phyloP scores from a whole-genome alignment of 495 filamentous ascomycete species.

The Corynascus novoguineensis region DNA sequence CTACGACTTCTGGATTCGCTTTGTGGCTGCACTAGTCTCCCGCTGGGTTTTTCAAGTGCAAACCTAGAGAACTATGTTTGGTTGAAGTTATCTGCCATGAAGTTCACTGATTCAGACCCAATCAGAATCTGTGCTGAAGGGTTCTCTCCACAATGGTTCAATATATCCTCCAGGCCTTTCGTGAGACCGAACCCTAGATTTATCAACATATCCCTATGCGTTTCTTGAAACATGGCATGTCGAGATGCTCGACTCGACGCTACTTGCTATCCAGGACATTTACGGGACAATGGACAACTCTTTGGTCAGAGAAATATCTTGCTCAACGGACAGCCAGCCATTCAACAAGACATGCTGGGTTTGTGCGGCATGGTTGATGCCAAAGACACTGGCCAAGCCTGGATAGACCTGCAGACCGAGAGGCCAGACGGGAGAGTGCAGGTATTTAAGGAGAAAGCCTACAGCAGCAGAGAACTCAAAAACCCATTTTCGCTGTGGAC shows the following conservation, averaged over 20 bases:
- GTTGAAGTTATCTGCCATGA: not conserved
- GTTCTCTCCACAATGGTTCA: not conserved
- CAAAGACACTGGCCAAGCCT: not conserved
- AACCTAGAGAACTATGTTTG: not conserved
- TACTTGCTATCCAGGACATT: not conserved
- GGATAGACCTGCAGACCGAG: not conserved
- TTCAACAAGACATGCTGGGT: not conserved
- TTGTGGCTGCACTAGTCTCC: conserved; percentile 5
- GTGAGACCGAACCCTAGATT: too few relatives aligned
- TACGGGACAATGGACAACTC: not conserved
- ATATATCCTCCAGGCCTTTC: too few relatives aligned
- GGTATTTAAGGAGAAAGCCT: not conserved
- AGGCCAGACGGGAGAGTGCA: not conserved
- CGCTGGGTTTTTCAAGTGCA: not conserved
- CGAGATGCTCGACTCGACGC: not conserved
- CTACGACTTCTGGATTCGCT: not conserved
- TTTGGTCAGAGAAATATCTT: too few relatives aligned
- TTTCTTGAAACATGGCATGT: not conserved
- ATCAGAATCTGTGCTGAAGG: conserved; percentile 1
- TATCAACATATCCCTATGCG: not conserved
- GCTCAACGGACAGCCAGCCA: too few relatives aligned
- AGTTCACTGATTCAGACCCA: not conserved
- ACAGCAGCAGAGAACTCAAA: not conserved
- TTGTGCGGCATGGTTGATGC: not conserved
- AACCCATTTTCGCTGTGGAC: not conserved